phyloP scores from a whole-genome alignment of 2,329 filamentous ascomycete species.

The Furcasterigmium sp. region DNA sequence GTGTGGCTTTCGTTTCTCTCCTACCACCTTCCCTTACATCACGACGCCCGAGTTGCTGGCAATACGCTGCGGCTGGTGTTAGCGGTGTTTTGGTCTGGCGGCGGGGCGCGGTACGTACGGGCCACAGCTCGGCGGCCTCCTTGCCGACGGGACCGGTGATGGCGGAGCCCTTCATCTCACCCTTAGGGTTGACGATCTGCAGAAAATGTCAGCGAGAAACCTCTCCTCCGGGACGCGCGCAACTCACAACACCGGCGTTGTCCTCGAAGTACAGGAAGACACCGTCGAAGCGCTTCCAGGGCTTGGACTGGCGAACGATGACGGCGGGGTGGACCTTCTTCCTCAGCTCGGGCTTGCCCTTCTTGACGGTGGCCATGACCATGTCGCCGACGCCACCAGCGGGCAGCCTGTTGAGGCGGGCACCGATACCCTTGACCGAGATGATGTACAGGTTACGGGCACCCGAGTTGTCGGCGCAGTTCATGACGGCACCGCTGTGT shows the following conservation, averaged over 20 bases:
- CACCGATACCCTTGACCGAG: slow-evolving; percentile 97
- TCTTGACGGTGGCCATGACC: slow-evolving; percentile 99
- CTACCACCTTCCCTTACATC: slow-evolving; percentile 66
- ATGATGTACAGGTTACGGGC: slow-evolving; percentile 99
- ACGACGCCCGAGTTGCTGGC: slow-evolving; percentile 99
- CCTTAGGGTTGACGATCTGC: slow-evolving; percentile 99
- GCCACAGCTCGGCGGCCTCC: slow-evolving; percentile 99
- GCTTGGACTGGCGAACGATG: slow-evolving; percentile 98
- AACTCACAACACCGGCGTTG: slow-evolving; percentile 98
- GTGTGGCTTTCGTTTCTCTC: slow-evolving; percentile 4
- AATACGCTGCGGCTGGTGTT: slow-evolving; percentile 68
- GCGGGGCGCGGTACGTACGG: slow-evolving; percentile 76
- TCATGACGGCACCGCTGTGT: slow-evolving; percentile 93
- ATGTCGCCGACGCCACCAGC: slow-evolving; percentile 98
- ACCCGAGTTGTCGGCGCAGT: slow-evolving; percentile 99
- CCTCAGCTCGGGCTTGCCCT: slow-evolving; percentile 99
- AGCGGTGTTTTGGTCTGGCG: slow-evolving; percentile 15
- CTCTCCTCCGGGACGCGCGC: not conserved
- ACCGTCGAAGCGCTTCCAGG: slow-evolving; percentile 97
- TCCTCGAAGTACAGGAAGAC: slow-evolving; percentile 99
- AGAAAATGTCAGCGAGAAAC: slow-evolving; percentile 30
- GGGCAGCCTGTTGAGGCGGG: slow-evolving; percentile 93
- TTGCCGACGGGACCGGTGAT: slow-evolving; percentile 99
- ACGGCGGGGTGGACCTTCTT: slow-evolving; percentile 99
- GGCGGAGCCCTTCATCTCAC: slow-evolving; percentile 99